These are phyloP conservation scores for Neoboletus subvelutipes DNA, from an alignment of 768 basidiomycete genomes.

Conservation along the genomic window DNA sequence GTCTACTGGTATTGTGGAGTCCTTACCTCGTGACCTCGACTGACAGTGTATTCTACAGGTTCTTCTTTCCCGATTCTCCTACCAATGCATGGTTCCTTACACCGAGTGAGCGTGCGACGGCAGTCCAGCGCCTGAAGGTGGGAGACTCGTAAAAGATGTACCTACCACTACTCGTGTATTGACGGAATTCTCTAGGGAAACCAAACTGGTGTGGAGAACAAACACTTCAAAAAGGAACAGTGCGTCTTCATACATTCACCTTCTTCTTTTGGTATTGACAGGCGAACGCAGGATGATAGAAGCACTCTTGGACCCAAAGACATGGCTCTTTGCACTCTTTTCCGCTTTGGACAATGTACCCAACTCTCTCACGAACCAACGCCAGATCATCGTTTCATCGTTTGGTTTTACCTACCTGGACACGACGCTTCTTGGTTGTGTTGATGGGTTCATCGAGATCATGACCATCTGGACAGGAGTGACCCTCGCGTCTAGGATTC, in stretches of 20 bases:
- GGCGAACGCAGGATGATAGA: slow-evolving; percentile 55
- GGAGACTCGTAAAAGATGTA: not conserved
- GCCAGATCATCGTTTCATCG: slow-evolving; percentile 59
- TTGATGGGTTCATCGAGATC: slow-evolving; percentile 65
- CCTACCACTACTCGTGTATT: not conserved
- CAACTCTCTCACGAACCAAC: slow-evolving; percentile 66
- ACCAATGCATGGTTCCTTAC: slow-evolving; percentile 76
- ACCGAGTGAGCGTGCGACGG: slow-evolving; percentile 56
- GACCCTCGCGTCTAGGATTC: slow-evolving; percentile 51
- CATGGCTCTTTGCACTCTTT: slow-evolving; percentile 75
- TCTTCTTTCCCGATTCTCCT: slow-evolving; percentile 74
- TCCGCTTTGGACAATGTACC: slow-evolving; percentile 60
- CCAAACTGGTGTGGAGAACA: slow-evolving; percentile 82
- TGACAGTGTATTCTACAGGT: slow-evolving; percentile 36
- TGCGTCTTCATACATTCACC: slow-evolving; percentile 34
- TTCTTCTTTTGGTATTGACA: not conserved
- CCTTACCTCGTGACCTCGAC: not conserved
- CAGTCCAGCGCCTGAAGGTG: slow-evolving; percentile 65
- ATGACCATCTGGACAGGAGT: slow-evolving; percentile 69
- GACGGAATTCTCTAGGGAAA: slow-evolving; percentile 45
- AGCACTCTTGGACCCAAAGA: slow-evolving; percentile 66
- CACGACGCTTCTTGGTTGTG: slow-evolving; percentile 68
- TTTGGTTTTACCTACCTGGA: slow-evolving; percentile 65
- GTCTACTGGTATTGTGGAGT: slow-evolving; percentile 48
- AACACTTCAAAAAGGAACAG: slow-evolving; percentile 79